phyloP scores from a whole-genome alignment of 768 basidiomycete species.

The Hericium coralloides region DNA sequence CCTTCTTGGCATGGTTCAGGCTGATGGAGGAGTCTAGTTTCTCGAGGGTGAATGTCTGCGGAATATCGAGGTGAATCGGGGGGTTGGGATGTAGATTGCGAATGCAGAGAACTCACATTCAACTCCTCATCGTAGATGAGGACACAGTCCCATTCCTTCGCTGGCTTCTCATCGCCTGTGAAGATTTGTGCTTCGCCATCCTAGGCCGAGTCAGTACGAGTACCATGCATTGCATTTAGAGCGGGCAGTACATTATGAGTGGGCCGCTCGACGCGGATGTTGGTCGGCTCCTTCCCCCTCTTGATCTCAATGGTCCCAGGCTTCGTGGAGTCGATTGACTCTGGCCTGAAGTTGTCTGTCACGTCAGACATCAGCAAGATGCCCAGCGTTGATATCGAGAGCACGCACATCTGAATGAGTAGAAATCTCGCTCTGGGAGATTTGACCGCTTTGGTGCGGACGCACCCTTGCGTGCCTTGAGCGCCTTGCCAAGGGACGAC shows the following conservation, averaged over 20 bases:
- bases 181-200: constrained; percentile 46
- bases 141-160: constrained; percentile 68
- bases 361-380: background rate
- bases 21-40: constrained; percentile 13
- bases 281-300: constrained; percentile 41
- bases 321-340: constrained; percentile 55
- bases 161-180: constrained; percentile 44
- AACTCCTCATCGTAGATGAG: constrained; percentile 73
- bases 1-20: constrained; percentile 6
- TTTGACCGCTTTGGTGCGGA: constrained; percentile 35
- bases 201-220: constrained; percentile 22
- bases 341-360: constrained; percentile 70
- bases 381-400: background rate
- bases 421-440: constrained; percentile 60
- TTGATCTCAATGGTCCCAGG: constrained; percentile 59
- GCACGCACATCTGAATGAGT: constrained; percentile 64
- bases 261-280: constrained; percentile 54
- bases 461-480: constrained; percentile 57
- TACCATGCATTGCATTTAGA: background rate
- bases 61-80: background rate
- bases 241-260: constrained; percentile 46
- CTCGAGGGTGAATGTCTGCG: constrained; percentile 11
- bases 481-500: constrained; percentile 48
- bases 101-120: constrained; percentile 36
- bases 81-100: background rate